Evolutionary conservation across 2,329 filamentous ascomycete species (phyloP), one percentile per base, ranked within the genome.

Genomic region (Lachnellula suecica): DNA sequence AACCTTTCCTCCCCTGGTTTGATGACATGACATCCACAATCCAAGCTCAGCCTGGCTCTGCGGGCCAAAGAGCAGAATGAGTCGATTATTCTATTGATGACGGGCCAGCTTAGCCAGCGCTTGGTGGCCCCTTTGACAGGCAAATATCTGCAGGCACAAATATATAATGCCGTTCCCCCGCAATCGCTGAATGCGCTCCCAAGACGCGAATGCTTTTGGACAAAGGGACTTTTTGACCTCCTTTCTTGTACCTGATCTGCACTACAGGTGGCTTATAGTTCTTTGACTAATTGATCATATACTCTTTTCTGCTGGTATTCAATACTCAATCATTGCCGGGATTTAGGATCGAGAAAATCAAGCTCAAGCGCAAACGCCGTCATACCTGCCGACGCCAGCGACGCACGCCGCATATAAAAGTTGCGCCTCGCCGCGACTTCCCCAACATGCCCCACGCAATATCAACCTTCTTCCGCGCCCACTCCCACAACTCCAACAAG

Each of bases 371-470:
- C 38, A 42, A 4, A 37, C 34, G 38, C 38, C 38, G 38, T 42
- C 40, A 1, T 19, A 20, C 27, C 9, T 5, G 9, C 35, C 44
- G 22, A 48, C 40, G 44, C 44, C 38, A 37, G 15, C 17, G 17
- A 31, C 23, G 43, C 27, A 24, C 25, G 13, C 29, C 22, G 24
- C 44, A n/a, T n/a, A n/a, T 40, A 41, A 17, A 38, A 35, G 41
- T 47, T 38, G 37, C 51, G 38, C 20, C 34, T 27, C 25, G 20
- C 44, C 22, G 17, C 46, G 13, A 40, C 31, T 49, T 43, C 40
- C 15, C 25, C 54, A 59, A 49, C 5, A 66, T 66, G 63, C 60
- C 61, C 11, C 54, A 60, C 56, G 50, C 57, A 8, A 60, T 64
- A 15, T 47, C 61, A 9, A 56, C 56, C 27, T 61, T 64, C 53